A percentile compares a stretch with the other conserved stretches of the same genome.
Evolutionary conservation across 208 protist genomes (phyloP).

Genomic region (Angomonas ambiguus): DNA sequence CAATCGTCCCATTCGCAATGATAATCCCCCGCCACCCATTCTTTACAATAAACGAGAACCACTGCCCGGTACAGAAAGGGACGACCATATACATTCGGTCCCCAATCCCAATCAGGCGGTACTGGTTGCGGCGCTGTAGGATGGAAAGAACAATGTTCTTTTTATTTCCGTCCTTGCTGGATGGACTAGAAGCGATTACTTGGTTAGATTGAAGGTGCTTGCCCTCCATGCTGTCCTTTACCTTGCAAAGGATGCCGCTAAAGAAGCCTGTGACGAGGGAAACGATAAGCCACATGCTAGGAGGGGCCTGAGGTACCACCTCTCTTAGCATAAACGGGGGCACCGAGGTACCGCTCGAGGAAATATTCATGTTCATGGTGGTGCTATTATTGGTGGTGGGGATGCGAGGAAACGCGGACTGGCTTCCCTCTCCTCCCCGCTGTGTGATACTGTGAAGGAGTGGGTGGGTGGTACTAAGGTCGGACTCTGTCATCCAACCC

Average conservation of each 20-base stretch:
- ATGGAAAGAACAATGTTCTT: not conserved
- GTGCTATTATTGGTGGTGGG: constrained; percentile 7
- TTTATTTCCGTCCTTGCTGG: constrained; percentile 1
- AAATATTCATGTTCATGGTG: not conserved
- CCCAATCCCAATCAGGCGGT: constrained; percentile 43
- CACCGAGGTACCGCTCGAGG: not conserved
- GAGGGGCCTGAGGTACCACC: constrained; percentile 6
- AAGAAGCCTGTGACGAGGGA: constrained; percentile 65
- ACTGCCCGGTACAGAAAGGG: constrained; percentile 82
- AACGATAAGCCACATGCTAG: constrained; percentile 69
- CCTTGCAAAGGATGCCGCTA: constrained; percentile 76
- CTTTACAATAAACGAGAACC: constrained; percentile 74
- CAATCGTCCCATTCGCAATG: constrained; percentile 67
- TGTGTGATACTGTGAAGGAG: constrained; percentile 5
- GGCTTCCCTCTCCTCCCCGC: not conserved
- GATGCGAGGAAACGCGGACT: not conserved
- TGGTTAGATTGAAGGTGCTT: constrained; percentile 34
- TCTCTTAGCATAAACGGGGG: not conserved
- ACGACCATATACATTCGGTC: constrained; percentile 80
- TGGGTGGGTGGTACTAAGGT: constrained; percentile 7
- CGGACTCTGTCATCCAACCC: constrained; percentile 35
- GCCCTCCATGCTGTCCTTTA: constrained; percentile 75
- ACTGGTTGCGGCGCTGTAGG: constrained; percentile 23
- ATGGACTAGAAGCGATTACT: constrained; percentile 24
- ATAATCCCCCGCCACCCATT: constrained; percentile 77